Evolutionary conservation across 2,329 filamentous ascomycete genomes (phyloP).

Genomic region (Onygenales sp.): DNA sequence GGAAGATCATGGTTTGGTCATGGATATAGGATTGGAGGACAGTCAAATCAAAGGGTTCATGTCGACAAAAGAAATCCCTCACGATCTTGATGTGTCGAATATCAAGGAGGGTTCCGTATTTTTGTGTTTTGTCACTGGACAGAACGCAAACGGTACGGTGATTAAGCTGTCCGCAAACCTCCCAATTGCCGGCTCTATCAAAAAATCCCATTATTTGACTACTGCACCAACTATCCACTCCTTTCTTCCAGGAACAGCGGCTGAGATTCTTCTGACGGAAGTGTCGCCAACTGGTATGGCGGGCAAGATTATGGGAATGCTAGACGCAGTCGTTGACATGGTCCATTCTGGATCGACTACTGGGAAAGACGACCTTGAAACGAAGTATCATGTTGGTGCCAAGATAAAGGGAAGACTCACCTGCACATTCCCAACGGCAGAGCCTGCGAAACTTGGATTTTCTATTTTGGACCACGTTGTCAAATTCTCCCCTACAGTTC

Average conservation of each 20-base stretch:
- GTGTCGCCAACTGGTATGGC: constrained; percentile 63
- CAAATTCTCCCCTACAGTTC: constrained; percentile 41
- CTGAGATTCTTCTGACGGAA: constrained; percentile 74
- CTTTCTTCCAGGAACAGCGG: constrained; percentile 84
- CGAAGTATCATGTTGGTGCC: constrained; percentile 71
- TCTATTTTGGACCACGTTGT: constrained; percentile 80
- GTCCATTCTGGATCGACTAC: constrained; percentile 76
- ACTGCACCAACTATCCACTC: constrained; percentile 80
- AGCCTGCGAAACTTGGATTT: constrained; percentile 74
- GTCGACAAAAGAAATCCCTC: constrained; percentile 69
- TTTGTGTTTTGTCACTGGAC: constrained; percentile 68
- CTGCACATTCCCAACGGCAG: constrained; percentile 72
- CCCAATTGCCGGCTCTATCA: constrained; percentile 57
- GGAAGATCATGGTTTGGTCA: constrained; percentile 91
- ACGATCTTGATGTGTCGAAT: constrained; percentile 52
- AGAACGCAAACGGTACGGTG: constrained; percentile 69
- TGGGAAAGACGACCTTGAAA: constrained; percentile 58
- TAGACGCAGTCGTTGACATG: constrained; percentile 84
- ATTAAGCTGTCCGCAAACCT: constrained; percentile 73
- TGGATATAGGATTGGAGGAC: constrained; percentile 74
- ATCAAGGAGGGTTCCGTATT: constrained; percentile 78
- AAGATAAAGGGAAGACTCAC: constrained; percentile 81
- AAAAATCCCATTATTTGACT: constrained; percentile 55
- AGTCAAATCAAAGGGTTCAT: constrained; percentile 64
- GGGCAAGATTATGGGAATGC: constrained; percentile 84